Percentiles rank a stretch among this genome's conserved stretches.
Conservation (phyloP, 345 rosid species). For the Noccaea bulbosa region DNA sequence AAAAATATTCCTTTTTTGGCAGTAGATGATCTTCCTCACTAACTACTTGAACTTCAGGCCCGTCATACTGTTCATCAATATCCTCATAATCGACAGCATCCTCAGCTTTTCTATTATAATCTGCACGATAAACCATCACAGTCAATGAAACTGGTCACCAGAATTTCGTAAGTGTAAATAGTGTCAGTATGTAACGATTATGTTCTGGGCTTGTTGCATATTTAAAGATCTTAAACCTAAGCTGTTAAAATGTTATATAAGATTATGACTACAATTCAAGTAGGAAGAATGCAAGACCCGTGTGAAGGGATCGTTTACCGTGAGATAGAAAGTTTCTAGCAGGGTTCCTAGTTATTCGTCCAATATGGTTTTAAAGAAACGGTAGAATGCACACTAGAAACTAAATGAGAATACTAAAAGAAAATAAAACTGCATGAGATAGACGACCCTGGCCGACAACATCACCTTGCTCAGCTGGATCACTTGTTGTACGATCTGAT, state of each 20-base stretch:
- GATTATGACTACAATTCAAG: constrained; percentile 13
- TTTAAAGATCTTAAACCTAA: constrained; percentile 7
- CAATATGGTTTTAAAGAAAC: constrained; percentile 11
- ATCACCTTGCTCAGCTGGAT: constrained; percentile 95
- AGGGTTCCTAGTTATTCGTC: constrained; percentile 27
- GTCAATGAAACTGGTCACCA: constrained; percentile 35
- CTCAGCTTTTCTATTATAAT: constrained; percentile 90
- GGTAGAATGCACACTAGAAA: constrained; percentile 32
- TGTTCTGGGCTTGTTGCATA: constrained; percentile 11
- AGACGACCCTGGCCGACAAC: constrained; percentile 58
- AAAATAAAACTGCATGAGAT: constrained; percentile 57
- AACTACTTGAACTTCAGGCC: constrained; percentile 79
- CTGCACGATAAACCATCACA: constrained; percentile 52
- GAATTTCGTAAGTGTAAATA: constrained; percentile 22
- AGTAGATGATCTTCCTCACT: constrained; percentile 83
- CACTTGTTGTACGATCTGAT: constrained; percentile 63
- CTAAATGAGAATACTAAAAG: constrained; percentile 51
- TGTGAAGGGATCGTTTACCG: not conserved
- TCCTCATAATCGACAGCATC: constrained; percentile 96
- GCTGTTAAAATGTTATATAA: not conserved
- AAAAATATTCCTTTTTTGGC: constrained; percentile 68
- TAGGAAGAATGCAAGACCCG: constrained; percentile 13
- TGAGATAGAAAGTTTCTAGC: constrained; percentile 6
- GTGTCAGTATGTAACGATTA: constrained; percentile 21
- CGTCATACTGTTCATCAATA: constrained; percentile 94